Evolutionary conservation across 1,284 basidiomycete species (phyloP), one percentile per base, ranked within the genome.

Genomic region (Gymnopus androsaceus): DNA sequence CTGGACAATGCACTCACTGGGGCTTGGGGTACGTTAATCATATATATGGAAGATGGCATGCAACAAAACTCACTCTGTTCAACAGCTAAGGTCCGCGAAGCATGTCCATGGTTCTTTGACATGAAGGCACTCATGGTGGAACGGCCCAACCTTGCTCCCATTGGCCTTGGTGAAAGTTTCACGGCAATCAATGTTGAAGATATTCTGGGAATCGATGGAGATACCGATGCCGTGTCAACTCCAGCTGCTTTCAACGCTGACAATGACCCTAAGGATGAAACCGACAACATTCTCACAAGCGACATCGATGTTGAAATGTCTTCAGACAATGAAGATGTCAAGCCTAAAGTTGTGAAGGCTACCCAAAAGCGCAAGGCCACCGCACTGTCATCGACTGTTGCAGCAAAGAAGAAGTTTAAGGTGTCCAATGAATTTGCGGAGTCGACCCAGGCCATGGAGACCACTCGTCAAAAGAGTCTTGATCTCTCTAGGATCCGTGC

Each of bases 11-110:
- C 12, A 8, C 28, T 59, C 3, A 33, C 40, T 27, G 55, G 48
- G 3, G 51, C 55, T 62, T 40, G 46, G 58, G 54, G 58, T 59
- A 42, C 38, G 58, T 54, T 8, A 14, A 15, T 21, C 4, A 3
- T 4, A 21, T 4, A 23, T 12, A 14, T 45, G 23, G 19, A 31
- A 6, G 19, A 12, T 21, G n/a, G n/a, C n/a, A n/a, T n/a, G n/a
- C 33, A 9, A 49, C 12, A 49, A 15, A 33, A 23, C 28, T 33
- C 15, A n/a, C n/a, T n/a, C 21, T 4, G 27, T 23, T 25, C 51
- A n/a, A 9, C 40, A 54, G 51, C 21, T 30, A 5, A 30, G 27
- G 36, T 58, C 25, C 28, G 45, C 21, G 19, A 46, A 6, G 40
- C 42, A 3, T 45, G 46, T 6, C 57, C 57, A 11, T 58, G 51